Percentiles rank a stretch among this genome's conserved stretches.
phyloP scores from a whole-genome alignment of 495 filamentous ascomycete genomes.

The Chaetomidium leptoderma region DNA sequence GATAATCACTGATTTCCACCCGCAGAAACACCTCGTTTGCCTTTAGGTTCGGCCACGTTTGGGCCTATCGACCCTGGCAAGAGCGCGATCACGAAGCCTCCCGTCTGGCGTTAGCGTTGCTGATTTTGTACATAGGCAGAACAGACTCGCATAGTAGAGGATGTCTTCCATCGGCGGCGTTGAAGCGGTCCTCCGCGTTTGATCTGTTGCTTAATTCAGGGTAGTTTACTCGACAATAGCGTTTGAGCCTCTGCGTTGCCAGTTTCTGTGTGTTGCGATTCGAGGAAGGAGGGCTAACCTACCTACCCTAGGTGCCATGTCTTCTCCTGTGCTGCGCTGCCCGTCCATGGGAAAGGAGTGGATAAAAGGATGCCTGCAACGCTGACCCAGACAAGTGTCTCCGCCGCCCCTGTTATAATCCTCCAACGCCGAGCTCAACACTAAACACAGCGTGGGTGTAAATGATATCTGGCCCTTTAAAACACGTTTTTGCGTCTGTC shows the following conservation, averaged over 20 bases:
- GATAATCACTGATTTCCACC: not conserved
- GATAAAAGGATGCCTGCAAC: no score
- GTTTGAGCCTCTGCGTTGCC: not conserved
- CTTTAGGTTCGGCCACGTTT: not conserved
- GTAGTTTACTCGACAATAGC: conserved; percentile 6
- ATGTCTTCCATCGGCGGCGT: not conserved
- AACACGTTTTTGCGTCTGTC: no score
- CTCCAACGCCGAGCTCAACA: no score
- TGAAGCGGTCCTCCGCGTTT: not conserved
- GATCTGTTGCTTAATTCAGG: not conserved
- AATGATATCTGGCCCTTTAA: no score
- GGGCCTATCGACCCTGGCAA: not conserved
- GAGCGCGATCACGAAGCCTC: not conserved
- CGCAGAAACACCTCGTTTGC: not conserved
- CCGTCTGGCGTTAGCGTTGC: conserved; percentile 10
- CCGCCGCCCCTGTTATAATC: no score
- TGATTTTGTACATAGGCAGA: conserved; percentile 13
- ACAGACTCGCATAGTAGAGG: not conserved
- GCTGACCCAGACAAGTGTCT: no score
- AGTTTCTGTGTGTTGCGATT: not conserved
- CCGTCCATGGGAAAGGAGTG: no score
- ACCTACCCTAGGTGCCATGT: not conserved
- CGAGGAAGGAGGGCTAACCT: not conserved
- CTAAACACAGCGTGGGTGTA: no score
- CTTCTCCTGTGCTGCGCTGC: no score